Base-by-base conservation (phyloP, 192 early-diverging fungal genomes). In the Coemansia sp. region DNA sequence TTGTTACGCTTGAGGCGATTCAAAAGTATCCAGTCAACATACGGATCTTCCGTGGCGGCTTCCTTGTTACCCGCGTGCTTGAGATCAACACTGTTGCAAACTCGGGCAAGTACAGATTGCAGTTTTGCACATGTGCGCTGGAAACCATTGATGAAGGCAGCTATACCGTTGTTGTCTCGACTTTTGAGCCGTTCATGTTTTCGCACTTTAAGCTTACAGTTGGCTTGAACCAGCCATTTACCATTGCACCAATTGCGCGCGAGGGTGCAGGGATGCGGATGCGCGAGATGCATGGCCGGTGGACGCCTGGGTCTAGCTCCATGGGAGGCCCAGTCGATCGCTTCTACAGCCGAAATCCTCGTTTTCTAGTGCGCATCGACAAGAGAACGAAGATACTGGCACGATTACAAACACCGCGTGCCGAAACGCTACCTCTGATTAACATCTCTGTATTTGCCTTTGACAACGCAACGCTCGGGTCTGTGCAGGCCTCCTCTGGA, bases 151-250 rank as follows among this genome's bases (percentile, higher is more conserved):
- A 86, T 67, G 74, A 67, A 42, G 88, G 90, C n/a, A 85, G 88
- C 44, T 94, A 93, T 85, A 92, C 90, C 13, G 72, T 94, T 0
- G 84, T 95, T 7, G 87, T 84, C 1, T 95, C 92, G 63, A 92
- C 93, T 1, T 93, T 87, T 78, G 87, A 93, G 67, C 86, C 92
- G 2, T 85, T 85, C 2, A 75, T 88, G 66, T 72, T 88, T 59
- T 91, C 89, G 45, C 79, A 85, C 43, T 95, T 89, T 72, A 83
- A 85, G 56, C 74, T 95, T 16, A 87, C 88, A 5, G 75, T 92
- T 13, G 81, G 85, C 43, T 85, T 88, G 20, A 85, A 84, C 53
- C 50, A 69, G 13, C 71, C 77, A 9, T 85, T 92, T 48, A 63
- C 65, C 8, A 40, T 90, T 5, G 72, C 81, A 11, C 66, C 86